Conservation (phyloP, 345 rosid genomes). For the Boechera divaricarpa region DNA sequence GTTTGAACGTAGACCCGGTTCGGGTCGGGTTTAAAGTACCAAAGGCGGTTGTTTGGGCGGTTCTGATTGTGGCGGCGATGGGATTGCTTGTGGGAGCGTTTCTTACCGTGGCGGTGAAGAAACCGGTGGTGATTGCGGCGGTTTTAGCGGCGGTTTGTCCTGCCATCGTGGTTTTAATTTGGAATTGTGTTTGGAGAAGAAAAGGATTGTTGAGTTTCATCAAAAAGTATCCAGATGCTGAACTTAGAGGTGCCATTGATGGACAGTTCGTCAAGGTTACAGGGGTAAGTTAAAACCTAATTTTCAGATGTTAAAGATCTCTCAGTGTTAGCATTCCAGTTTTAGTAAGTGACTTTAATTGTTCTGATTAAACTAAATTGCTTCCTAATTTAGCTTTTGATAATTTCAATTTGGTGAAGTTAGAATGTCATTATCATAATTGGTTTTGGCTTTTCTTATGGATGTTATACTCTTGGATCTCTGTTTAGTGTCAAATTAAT, state of each 20-base stretch:
- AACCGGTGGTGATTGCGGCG: slow-evolving; percentile 66
- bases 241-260: slow-evolving; percentile 91
- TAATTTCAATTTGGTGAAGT: neutral
- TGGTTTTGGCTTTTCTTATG: slow-evolving; percentile 14
- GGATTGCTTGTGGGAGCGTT: slow-evolving; percentile 77
- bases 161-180: slow-evolving; percentile 53
- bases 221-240: slow-evolving; percentile 74
- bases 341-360: slow-evolving; percentile 28
- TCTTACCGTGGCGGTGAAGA: slow-evolving; percentile 79
- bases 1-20: slow-evolving; percentile 62
- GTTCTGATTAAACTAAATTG: neutral
- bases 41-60: slow-evolving; percentile 75
- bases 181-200: slow-evolving; percentile 81
- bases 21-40: slow-evolving; percentile 82
- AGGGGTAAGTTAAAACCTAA: slow-evolving; percentile 61
- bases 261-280: slow-evolving; percentile 94
- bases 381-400: slow-evolving; percentile 7
- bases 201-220: slow-evolving; percentile 71
- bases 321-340: neutral
- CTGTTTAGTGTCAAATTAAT: slow-evolving; percentile 24
- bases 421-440: slow-evolving; percentile 25
- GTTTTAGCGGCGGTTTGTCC: slow-evolving; percentile 66
- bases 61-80: slow-evolving; percentile 62
- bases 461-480: slow-evolving; percentile 26
- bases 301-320: slow-evolving; percentile 8